Base-by-base conservation (phyloP, 148 eudicot species). In the Arbutus unedo region DNA sequence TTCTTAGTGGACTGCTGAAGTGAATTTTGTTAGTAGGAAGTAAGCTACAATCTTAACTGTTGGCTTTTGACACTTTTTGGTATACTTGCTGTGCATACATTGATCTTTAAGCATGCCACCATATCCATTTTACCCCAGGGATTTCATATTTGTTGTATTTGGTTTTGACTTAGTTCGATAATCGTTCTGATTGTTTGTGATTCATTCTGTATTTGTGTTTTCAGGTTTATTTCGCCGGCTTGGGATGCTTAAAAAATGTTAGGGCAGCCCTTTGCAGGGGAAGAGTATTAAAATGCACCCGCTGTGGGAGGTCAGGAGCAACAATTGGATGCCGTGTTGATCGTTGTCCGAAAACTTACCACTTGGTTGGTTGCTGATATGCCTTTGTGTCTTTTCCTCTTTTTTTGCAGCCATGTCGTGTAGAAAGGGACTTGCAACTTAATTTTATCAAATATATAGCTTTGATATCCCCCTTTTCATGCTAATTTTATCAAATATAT, bases 251-350 rank as follows among this genome's bases (percentile, higher is more conserved):
- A 82, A 96, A 94, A 85, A 96, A 96, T 86, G 89, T 94, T 68
- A 91, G 95, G 84, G 96, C 99, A 81, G 99, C 99, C 38, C 99
- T 96, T 89, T 94, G 91, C 90, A 89, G 99, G 85, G 99, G 99
- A 86, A 94, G 93, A 84, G 89, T 89, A 66, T 85, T 96, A 84
- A 96, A 94, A 83, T 96, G 99, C 89, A 93, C 91, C 74, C 92
- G 94, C 59, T 96, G 99, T 88, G 90, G 98, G 82, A 91, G 99
- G 86, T 91, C 92, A 72, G 99, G 99, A 70, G 99, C 99, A 87
- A 96, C 99, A 85, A 93, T 93, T 87, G 99, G 99, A 66, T 96
- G 99, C 77, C 99, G 98, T 83, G 98, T 96, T 75, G 99, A 96
- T 86, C 88, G 99, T 73, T 96, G 99, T 86, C 93, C 99, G n/a